Evolutionary conservation across 1,284 basidiomycete genomes (phyloP).

Genomic region (Laetiporus sulphureus): DNA sequence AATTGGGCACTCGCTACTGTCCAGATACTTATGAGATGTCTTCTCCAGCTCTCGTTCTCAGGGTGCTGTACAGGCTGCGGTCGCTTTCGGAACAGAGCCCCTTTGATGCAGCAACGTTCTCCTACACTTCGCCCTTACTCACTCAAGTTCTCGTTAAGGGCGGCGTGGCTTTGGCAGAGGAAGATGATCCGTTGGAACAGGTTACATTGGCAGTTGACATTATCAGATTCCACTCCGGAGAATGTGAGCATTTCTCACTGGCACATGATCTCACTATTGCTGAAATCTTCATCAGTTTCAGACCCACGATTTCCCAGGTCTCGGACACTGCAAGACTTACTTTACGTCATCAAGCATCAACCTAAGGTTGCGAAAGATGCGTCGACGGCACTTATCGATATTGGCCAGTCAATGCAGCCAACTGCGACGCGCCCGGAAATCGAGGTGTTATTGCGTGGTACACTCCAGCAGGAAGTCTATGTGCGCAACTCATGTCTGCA

Average conservation of each 20-base stretch:
- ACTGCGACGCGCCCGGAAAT: slow-evolving; percentile 64
- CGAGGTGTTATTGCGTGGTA: slow-evolving; percentile 63
- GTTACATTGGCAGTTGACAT: slow-evolving; percentile 81
- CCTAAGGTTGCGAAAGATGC: slow-evolving; percentile 85
- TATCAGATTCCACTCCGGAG: slow-evolving; percentile 79
- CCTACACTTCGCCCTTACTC: slow-evolving; percentile 78
- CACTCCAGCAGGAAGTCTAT: slow-evolving; percentile 84
- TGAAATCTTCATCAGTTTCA: slow-evolving; percentile 42
- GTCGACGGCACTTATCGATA: slow-evolving; percentile 75
- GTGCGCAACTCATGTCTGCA: slow-evolving; percentile 91
- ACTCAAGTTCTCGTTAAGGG: slow-evolving; percentile 64
- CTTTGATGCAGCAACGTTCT: slow-evolving; percentile 82
- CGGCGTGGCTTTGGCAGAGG: slow-evolving; percentile 53
- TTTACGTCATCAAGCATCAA: slow-evolving; percentile 74
- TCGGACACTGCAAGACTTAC: slow-evolving; percentile 64
- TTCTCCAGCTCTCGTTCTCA: slow-evolving; percentile 63
- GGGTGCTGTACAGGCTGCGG: slow-evolving; percentile 84
- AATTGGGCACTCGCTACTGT: not conserved
- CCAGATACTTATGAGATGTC: slow-evolving; percentile 4
- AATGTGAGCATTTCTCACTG: slow-evolving; percentile 52
- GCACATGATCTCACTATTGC: no score
- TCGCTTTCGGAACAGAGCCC: slow-evolving; percentile 78
- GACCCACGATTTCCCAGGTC: slow-evolving; percentile 69
- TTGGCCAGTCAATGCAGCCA: slow-evolving; percentile 78
- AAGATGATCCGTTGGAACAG: slow-evolving; percentile 85